Conservation (phyloP, 2,329 filamentous ascomycete species). For the Thermoascus crustaceus region DNA sequence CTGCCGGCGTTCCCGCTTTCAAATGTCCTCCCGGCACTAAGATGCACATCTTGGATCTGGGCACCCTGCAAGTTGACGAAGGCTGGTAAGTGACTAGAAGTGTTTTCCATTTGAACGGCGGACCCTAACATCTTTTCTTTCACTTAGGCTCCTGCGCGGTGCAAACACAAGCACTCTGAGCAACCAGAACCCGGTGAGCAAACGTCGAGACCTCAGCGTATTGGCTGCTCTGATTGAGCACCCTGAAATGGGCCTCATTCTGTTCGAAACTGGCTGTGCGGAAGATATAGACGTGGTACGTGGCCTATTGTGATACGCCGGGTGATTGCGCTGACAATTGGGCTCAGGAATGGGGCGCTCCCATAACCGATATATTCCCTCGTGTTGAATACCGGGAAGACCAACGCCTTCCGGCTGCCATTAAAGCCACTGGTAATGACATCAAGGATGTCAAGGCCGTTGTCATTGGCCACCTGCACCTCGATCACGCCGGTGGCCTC, state of each 20-base stretch:
- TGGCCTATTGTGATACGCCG: not conserved
- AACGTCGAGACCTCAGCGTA: too few relatives aligned
- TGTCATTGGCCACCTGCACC: conserved; percentile 40
- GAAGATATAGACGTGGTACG: conserved; percentile 34
- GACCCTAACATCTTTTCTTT: conserved; percentile 1
- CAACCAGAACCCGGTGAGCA: conserved; percentile 37
- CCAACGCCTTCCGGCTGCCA: conserved; percentile 15
- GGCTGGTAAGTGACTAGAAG: conserved; percentile 26
- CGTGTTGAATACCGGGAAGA: conserved; percentile 11
- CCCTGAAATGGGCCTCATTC: conserved; percentile 37
- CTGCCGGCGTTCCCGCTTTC: conserved; percentile 10
- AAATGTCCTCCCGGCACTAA: conserved; percentile 39
- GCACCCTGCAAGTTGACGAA: conserved; percentile 40
- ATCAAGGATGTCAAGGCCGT: conserved; percentile 42
- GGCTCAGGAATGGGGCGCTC: conserved; percentile 26
- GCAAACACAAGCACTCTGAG: conserved; percentile 31
- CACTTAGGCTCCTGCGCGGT: conserved; percentile 28
- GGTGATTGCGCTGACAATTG: not conserved
- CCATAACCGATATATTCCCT: conserved; percentile 33
- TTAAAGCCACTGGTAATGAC: conserved; percentile 31
- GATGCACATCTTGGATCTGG: conserved; percentile 40
- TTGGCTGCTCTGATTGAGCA: conserved; percentile 40
- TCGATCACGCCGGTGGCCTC: conserved; percentile 43
- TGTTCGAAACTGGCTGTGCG: conserved; percentile 40
- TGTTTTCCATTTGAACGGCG: too few relatives aligned